These are phyloP conservation scores for Ogataea chonburiensis DNA, from an alignment of 805 yeast genomes.

Conservation along the genomic window DNA sequence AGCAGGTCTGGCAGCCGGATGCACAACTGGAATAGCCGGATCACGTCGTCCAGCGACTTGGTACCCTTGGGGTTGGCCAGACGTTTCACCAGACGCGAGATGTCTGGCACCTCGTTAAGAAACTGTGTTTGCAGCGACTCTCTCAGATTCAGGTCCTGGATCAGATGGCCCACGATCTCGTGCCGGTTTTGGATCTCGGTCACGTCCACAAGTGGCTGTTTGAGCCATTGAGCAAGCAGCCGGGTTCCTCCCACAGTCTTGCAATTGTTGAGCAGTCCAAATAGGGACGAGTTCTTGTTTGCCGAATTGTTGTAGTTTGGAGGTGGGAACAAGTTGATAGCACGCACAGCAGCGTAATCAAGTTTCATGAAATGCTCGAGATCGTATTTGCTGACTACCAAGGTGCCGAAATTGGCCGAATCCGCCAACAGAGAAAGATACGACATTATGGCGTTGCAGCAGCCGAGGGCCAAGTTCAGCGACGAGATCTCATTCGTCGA, in stretches of 20 bases:
- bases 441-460: slow-evolving; percentile 65
- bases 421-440: slow-evolving; percentile 67
- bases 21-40: slow-evolving; percentile 80
- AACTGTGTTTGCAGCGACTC: slow-evolving; percentile 64
- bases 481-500: slow-evolving; percentile 56
- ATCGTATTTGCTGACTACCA: slow-evolving; percentile 62
- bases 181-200: slow-evolving; percentile 66
- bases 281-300: slow-evolving; percentile 52
- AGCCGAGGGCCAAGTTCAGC: slow-evolving; percentile 50
- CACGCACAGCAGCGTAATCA: slow-evolving; percentile 86
- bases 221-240: slow-evolving; percentile 88
- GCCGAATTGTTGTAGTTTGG: slow-evolving; percentile 45
- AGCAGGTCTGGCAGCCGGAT: slow-evolving; percentile 67
- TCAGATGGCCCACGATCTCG: slow-evolving; percentile 65
- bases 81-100: slow-evolving; percentile 71
- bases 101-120: slow-evolving; percentile 76
- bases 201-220: slow-evolving; percentile 82
- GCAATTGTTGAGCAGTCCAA: slow-evolving; percentile 84
- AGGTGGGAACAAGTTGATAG: slow-evolving; percentile 80
- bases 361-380: slow-evolving; percentile 82
- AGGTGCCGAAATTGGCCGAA: slow-evolving; percentile 52
- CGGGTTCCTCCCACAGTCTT: slow-evolving; percentile 88
- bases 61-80: slow-evolving; percentile 41
- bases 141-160: slow-evolving; percentile 68
- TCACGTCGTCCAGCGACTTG: slow-evolving; percentile 82